Evolutionary conservation across 2,329 filamentous ascomycete species (phyloP).

Genomic region (Botrytis elliptica): DNA sequence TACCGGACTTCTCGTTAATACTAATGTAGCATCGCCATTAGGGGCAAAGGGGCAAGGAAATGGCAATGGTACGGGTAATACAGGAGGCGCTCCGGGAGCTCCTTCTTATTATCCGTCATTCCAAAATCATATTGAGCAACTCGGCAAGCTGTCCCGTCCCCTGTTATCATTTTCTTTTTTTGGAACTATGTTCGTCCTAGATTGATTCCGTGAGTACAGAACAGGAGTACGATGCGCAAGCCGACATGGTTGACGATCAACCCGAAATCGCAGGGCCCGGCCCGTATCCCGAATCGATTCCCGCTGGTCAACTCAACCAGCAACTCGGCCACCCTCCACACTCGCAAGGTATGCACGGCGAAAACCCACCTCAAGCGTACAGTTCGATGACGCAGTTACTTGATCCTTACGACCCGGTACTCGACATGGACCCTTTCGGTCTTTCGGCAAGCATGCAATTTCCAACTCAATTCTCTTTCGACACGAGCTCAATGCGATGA

Average conservation of each 20-base stretch:
- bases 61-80: slow-evolving; percentile 39
- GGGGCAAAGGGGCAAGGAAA: slow-evolving; percentile 38
- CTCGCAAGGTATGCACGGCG: slow-evolving; percentile 43
- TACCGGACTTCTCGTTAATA: slow-evolving; percentile 30
- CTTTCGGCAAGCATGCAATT: slow-evolving; percentile 95
- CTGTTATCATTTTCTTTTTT: slow-evolving; percentile 45
- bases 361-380: slow-evolving; percentile 44
- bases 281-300: slow-evolving; percentile 60
- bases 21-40: slow-evolving; percentile 31
- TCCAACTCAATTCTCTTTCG: slow-evolving; percentile 77
- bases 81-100: slow-evolving; percentile 43
- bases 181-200: slow-evolving; percentile 66
- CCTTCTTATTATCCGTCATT: slow-evolving; percentile 72
- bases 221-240: slow-evolving; percentile 92
- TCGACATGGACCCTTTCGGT: slow-evolving; percentile 92
- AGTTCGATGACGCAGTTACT: slow-evolving; percentile 48
- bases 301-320: slow-evolving; percentile 35
- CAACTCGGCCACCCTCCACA: slow-evolving; percentile 42
- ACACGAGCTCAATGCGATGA: slow-evolving; percentile 44
- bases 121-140: slow-evolving; percentile 78
- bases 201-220: slow-evolving; percentile 70
- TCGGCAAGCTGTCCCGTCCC: slow-evolving; percentile 74
- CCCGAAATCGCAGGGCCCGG: slow-evolving; percentile 62
- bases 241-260: slow-evolving; percentile 82
- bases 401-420: slow-evolving; percentile 77